Conservation (phyloP, 1,284 basidiomycete species). For the Rhodotorula mucilaginosa region DNA sequence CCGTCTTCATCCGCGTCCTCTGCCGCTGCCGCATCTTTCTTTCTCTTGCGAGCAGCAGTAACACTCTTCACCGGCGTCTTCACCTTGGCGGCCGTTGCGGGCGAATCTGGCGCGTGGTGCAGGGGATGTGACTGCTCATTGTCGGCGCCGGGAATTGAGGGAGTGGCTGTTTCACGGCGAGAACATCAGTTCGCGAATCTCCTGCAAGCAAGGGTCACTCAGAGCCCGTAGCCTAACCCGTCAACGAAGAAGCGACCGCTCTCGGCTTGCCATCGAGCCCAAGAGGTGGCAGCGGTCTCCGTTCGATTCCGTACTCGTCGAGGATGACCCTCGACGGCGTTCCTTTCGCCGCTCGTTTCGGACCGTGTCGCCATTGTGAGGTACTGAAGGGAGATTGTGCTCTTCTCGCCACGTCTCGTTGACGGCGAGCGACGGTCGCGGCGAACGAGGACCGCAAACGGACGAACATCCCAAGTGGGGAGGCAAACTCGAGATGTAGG, state of each 20-base stretch:
- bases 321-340: constrained; percentile 7
- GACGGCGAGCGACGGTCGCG: neutral
- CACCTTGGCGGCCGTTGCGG: neutral
- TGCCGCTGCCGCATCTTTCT: neutral
- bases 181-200: too few species aligned
- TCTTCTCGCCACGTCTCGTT: neutral
- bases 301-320: constrained; percentile 25
- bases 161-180: too few species aligned
- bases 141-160: neutral
- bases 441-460: neutral
- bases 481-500: neutral
- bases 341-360: neutral
- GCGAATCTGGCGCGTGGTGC: neutral
- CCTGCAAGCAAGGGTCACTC: neutral
- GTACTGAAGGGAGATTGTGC: neutral
- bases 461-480: neutral
- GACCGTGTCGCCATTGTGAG: neutral
- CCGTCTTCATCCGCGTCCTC: neutral
- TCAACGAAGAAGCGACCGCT: neutral
- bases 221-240: too few species aligned
- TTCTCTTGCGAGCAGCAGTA: neutral
- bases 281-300: constrained; percentile 19
- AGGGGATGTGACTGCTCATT: neutral
- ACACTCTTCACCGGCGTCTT: neutral
- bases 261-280: constrained; percentile 1